Conservation (phyloP, 2,329 filamentous ascomycete genomes). For the Lachnum nothofagi region DNA sequence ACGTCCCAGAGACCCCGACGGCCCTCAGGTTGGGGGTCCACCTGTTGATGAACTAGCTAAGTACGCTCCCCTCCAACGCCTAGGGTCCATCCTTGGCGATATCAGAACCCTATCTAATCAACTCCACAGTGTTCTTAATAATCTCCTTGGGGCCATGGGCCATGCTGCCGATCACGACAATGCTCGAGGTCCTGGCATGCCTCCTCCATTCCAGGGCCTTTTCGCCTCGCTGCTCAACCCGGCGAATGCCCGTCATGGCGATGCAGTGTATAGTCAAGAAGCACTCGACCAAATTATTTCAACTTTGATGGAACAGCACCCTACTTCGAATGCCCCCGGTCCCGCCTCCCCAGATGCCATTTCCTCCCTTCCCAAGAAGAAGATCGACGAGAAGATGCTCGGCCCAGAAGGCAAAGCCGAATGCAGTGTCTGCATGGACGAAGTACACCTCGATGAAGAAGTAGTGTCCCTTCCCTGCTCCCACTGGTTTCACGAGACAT, state of each 20-base stretch:
- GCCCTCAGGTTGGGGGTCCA: constrained; percentile 42
- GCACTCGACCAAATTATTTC: constrained; percentile 84
- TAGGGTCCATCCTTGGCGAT: constrained; percentile 21
- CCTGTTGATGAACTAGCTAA: constrained; percentile 44
- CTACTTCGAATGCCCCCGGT: constrained; percentile 70
- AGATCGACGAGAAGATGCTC: constrained; percentile 65
- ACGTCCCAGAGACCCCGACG: constrained; percentile 46
- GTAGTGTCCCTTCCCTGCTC: constrained; percentile 77
- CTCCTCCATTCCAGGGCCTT: constrained; percentile 45
- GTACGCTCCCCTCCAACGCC: constrained; percentile 34
- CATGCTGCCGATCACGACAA: not conserved
- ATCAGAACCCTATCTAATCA: constrained; percentile 28
- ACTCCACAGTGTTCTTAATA: constrained; percentile 26
- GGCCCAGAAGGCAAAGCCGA: constrained; percentile 62
- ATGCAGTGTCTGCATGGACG: constrained; percentile 93
- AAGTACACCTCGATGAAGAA: constrained; percentile 66
- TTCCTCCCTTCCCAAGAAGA: constrained; percentile 63
- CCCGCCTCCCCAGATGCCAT: constrained; percentile 76
- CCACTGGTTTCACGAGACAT: constrained; percentile 88
- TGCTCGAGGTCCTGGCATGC: constrained; percentile 31
- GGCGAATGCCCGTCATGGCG: constrained; percentile 55
- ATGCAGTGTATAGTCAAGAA: constrained; percentile 87
- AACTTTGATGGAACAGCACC: constrained; percentile 79
- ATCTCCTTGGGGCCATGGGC: constrained; percentile 26
- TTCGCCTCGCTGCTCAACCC: constrained; percentile 49